A percentile compares a stretch with the other conserved stretches of the same genome.
Evolutionary conservation across 169 alveolate genomes (phyloP).

Genomic region (Eimeria acervulina): DNA sequence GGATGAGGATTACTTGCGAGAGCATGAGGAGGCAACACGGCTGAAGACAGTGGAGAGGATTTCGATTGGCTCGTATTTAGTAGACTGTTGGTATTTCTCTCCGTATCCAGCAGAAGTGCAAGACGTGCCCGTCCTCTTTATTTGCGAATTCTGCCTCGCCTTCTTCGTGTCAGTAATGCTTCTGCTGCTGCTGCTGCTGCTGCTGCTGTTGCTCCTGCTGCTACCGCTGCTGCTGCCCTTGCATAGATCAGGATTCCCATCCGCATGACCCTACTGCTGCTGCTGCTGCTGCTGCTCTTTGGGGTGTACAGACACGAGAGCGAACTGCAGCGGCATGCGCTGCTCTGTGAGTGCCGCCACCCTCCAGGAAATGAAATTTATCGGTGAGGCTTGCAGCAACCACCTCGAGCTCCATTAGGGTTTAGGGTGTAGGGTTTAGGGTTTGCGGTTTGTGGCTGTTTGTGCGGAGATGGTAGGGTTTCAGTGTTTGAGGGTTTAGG

Average conservation of each 20-base stretch:
- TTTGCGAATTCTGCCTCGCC: conserved; percentile 98
- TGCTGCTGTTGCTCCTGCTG: conserved; percentile 35
- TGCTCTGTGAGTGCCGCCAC: conserved; percentile 93
- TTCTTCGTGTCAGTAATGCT: conserved; percentile 89
- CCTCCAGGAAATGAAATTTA: conserved; percentile 99
- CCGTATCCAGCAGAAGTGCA: conserved; percentile 98
- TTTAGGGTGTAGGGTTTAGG: not conserved
- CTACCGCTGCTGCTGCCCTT: conserved; percentile 49
- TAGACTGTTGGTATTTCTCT: conserved; percentile 99
- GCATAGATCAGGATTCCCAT: not conserved
- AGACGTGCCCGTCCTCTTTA: conserved; percentile 94
- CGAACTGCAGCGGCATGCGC: conserved; percentile 94
- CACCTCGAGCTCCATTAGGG: not conserved
- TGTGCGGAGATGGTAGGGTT: conserved; percentile 91
- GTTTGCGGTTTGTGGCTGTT: not conserved
- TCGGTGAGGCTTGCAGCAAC: conserved; percentile 79
- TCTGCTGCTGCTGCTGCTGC: conserved; percentile 49
- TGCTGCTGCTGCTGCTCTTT: not conserved
- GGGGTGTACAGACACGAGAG: conserved; percentile 85
- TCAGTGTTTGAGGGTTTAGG: conserved; percentile 95
- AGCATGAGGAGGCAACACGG: conserved; percentile 97
- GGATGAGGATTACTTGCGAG: conserved; percentile 95
- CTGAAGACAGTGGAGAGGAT: conserved; percentile 95
- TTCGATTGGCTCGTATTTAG: conserved; percentile 95
- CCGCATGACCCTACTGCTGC: not conserved